Percentiles rank a stretch among this genome's conserved stretches.
Evolutionary conservation across 805 yeast species (phyloP).

Genomic region (Candida morakotiae): DNA sequence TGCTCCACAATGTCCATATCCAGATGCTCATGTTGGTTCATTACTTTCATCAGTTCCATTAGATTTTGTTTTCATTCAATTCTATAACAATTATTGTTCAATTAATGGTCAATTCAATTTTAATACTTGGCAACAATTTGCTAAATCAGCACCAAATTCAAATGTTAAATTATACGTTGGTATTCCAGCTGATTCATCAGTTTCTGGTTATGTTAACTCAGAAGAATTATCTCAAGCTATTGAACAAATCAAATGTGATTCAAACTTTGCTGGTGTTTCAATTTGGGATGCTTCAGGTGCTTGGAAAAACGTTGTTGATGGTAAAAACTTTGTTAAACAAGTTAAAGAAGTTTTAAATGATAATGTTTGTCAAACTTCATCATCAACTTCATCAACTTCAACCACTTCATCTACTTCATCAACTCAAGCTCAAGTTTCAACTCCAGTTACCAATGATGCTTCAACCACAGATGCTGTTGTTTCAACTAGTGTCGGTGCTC

Average conservation of each 20-base stretch:
- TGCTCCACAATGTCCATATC: constrained; percentile 90
- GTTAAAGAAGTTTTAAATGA: constrained; percentile 15
- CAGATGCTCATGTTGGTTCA: constrained; percentile 49
- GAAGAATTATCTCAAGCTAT: constrained; percentile 14
- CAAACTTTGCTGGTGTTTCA: constrained; percentile 32
- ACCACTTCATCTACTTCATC: constrained; percentile 9
- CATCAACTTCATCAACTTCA: constrained; percentile 8
- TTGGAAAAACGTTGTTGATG: constrained; percentile 10
- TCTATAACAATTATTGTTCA: constrained; percentile 81
- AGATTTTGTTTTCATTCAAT: constrained; percentile 83
- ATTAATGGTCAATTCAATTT: constrained; percentile 48
- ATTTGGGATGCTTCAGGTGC: constrained; percentile 33
- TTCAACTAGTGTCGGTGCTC: constrained; percentile 2
- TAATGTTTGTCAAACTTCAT: constrained; percentile 7
- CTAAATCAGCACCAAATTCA: constrained; percentile 60
- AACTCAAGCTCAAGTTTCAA: constrained; percentile 1
- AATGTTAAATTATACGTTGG: constrained; percentile 72
- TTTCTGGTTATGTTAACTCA: constrained; percentile 47
- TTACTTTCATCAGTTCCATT: constrained; percentile 48
- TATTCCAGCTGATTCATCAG: constrained; percentile 52
- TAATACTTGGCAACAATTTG: constrained; percentile 70
- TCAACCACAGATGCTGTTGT: not conserved
- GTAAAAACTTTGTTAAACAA: constrained; percentile 14
- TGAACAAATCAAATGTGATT: constrained; percentile 11
- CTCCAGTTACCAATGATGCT: constrained; percentile 4